phyloP scores from a whole-genome alignment of 805 yeast genomes.

The Kodamaea leandrae region DNA sequence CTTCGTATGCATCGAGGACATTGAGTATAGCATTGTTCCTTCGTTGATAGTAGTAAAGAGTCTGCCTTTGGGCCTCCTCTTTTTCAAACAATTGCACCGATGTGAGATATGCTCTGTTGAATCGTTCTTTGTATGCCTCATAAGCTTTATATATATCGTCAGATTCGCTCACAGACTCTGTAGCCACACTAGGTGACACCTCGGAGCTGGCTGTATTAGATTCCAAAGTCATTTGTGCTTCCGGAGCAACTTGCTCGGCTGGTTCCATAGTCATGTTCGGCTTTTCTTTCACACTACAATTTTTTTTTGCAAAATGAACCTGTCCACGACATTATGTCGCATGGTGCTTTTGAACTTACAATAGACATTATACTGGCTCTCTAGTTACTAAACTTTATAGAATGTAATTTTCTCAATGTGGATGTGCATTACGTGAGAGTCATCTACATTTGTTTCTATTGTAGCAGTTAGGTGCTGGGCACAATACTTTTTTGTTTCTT shows the following conservation, averaged over 20 bases:
- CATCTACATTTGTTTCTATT: too few relatives aligned
- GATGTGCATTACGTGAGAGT: too few relatives aligned
- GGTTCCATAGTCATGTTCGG: not conserved
- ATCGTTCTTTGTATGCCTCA: conserved; percentile 21
- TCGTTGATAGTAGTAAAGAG: conserved; percentile 33
- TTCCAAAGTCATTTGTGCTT: too few relatives aligned
- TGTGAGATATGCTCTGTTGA: conserved; percentile 7
- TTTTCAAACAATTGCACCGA: conserved; percentile 27
- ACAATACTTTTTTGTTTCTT: too few relatives aligned
- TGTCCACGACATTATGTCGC: too few relatives aligned
- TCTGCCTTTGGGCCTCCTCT: conserved; percentile 36
- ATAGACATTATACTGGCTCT: too few relatives aligned
- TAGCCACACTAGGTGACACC: too few relatives aligned
- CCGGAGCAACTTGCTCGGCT: too few relatives aligned
- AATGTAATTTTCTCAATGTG: too few relatives aligned
- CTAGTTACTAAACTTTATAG: too few relatives aligned
- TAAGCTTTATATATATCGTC: conserved; percentile 17
- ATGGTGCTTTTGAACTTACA: too few relatives aligned
- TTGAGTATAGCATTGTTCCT: conserved; percentile 38
- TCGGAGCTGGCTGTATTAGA: not conserved
- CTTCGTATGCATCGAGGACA: conserved; percentile 17
- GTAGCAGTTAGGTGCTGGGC: too few relatives aligned
- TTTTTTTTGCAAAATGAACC: not conserved
- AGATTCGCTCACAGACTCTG: not conserved
- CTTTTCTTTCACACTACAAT: not conserved